phyloP scores from a whole-genome alignment of 2,329 filamentous ascomycete genomes.

The Aspergillus udagawae region DNA sequence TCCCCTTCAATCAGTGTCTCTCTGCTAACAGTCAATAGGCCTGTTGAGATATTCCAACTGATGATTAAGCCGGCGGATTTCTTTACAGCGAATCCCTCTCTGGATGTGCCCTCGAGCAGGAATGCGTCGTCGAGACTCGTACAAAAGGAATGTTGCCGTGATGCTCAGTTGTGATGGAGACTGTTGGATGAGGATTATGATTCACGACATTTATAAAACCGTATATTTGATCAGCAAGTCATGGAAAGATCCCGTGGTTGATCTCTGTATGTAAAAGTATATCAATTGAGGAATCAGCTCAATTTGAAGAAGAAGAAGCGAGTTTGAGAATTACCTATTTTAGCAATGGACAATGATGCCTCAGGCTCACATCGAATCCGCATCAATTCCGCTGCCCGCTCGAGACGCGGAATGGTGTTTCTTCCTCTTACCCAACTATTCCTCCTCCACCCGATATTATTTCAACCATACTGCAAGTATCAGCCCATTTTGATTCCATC shows the following conservation, averaged over 20 bases:
- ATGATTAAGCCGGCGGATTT: conserved; percentile 51
- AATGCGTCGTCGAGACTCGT: conserved; percentile 31
- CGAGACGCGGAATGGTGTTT: conserved; percentile 2
- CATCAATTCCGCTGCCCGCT: not conserved
- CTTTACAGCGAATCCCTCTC: conserved; percentile 50
- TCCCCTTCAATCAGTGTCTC: not conserved
- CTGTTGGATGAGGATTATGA: not conserved
- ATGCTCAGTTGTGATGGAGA: conserved; percentile 23
- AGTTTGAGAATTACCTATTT: too few species aligned
- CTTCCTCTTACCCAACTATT: not conserved
- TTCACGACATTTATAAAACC: not conserved
- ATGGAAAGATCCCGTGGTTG: not conserved
- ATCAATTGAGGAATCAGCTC: not conserved
- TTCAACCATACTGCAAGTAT: not conserved
- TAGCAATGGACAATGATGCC: not conserved
- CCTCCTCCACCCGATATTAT: not conserved
- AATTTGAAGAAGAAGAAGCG: not conserved
- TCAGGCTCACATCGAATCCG: not conserved
- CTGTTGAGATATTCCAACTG: conserved; percentile 35
- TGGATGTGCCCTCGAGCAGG: conserved; percentile 48
- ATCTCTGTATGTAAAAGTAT: not conserved
- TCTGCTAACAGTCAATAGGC: conserved; percentile 20
- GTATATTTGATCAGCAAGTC: not conserved
- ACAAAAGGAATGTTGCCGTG: conserved; percentile 29
- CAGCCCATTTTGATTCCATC: not conserved